Evolutionary conservation across 768 basidiomycete species (phyloP).

Genomic region (Tulasnella sp.): DNA sequence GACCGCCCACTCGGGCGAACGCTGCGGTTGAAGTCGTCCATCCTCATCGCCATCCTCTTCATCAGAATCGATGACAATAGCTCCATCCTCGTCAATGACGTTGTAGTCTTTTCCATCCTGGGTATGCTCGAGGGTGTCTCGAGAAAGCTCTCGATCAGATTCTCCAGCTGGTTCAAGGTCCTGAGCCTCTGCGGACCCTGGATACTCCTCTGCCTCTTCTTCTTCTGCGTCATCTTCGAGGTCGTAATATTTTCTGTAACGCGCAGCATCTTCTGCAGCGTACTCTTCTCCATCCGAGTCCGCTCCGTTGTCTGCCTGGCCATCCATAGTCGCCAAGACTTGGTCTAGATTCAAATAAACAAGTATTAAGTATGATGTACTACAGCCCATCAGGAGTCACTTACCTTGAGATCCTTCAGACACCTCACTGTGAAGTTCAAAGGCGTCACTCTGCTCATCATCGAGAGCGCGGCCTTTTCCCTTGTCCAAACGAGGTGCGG

Average conservation of each 20-base stretch:
- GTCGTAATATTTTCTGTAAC: not conserved
- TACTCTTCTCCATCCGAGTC: too few relatives aligned
- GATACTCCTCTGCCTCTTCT: not conserved
- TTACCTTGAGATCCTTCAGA: too few relatives aligned
- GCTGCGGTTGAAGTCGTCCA: not conserved
- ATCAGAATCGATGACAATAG: not conserved
- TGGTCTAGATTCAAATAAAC: too few relatives aligned
- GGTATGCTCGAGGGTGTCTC: not conserved
- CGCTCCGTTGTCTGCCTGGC: too few relatives aligned
- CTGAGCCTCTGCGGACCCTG: too few relatives aligned
- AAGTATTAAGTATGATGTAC: too few relatives aligned
- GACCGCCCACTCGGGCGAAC: too few relatives aligned
- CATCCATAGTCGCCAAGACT: too few relatives aligned
- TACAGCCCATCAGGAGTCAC: too few relatives aligned
- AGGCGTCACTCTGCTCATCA: not conserved
- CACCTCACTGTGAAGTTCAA: too few relatives aligned
- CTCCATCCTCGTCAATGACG: not conserved
- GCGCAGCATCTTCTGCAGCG: not conserved
- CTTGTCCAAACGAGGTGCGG: not conserved
- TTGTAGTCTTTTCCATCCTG: slow-evolving; percentile 3
- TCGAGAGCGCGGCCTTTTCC: slow-evolving; percentile 4
- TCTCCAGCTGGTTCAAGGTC: too few relatives aligned
- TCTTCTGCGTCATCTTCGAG: not conserved
- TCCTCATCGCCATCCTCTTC: not conserved
- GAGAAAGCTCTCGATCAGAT: too few relatives aligned